Evolutionary conservation across 2,329 filamentous ascomycete species (phyloP).

Genomic region (Aspergillus ochraceus): DNA sequence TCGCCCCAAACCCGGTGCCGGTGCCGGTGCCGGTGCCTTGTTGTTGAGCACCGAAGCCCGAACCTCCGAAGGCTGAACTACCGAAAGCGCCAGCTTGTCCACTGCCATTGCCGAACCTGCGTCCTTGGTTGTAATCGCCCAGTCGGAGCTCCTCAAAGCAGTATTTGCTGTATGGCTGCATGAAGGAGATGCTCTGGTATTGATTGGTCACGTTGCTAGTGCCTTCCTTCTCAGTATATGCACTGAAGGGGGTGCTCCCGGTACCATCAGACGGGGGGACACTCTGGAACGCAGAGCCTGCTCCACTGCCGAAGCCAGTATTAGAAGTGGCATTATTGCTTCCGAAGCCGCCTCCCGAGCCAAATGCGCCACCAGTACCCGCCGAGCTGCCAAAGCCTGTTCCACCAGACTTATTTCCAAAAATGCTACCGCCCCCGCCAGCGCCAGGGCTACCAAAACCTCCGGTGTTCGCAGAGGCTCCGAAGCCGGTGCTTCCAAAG

Average conservation of each 20-base stretch:
- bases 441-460: slow-evolving; percentile 34
- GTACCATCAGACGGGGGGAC: slow-evolving; percentile 47
- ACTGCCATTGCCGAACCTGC: slow-evolving; percentile 77
- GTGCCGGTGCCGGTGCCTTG: slow-evolving; percentile 7
- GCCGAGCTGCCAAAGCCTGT: slow-evolving; percentile 19
- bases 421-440: slow-evolving; percentile 29
- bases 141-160: slow-evolving; percentile 80
- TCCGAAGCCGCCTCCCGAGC: slow-evolving; percentile 30
- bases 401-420: slow-evolving; percentile 18
- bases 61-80: slow-evolving; percentile 57
- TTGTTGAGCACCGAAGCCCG: slow-evolving; percentile 46
- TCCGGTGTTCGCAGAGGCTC: slow-evolving; percentile 23
- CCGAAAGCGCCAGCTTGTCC: slow-evolving; percentile 83
- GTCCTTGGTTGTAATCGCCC: slow-evolving; percentile 84
- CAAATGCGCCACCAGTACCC: slow-evolving; percentile 22
- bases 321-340: slow-evolving; percentile 4
- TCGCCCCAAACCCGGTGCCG: slow-evolving; percentile 40
- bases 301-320: slow-evolving; percentile 37
- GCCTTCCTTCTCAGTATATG: slow-evolving; percentile 48
- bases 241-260: slow-evolving; percentile 45
- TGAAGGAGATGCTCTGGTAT: slow-evolving; percentile 51
- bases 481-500: slow-evolving; percentile 30
- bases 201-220: slow-evolving; percentile 41
- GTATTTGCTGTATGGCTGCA: slow-evolving; percentile 68
- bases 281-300: slow-evolving; percentile 44